Evolutionary conservation across 192 early-diverging fungal species (phyloP), one percentile per base, ranked within the genome.

Genomic region (Coemansia guatemalensis): DNA sequence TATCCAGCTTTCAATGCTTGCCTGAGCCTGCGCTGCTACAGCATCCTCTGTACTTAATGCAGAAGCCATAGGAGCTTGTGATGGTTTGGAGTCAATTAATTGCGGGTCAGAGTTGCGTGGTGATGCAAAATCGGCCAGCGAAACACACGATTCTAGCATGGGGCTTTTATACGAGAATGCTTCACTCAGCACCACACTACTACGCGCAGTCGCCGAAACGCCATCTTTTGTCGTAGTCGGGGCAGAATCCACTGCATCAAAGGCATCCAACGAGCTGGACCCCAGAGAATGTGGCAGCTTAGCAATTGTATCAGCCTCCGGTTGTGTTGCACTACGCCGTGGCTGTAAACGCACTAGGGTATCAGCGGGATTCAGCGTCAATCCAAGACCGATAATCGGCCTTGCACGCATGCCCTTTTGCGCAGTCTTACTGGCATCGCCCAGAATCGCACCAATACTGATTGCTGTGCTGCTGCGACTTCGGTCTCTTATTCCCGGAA

Each of bases 301-400:
- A 39, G 35, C 35, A 12, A 39, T 39, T 3, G 35, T 39, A 39
- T 39, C 27, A 39, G 49, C 44, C 26, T 41, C 35, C 1, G 49
- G 48, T 18, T 51, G 53, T 20, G 67, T 35, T 2, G 27, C 55
- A 49, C 54, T 30, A 23, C 65, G 32, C 2, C 66, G 60, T 14
- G 67, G 62, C 63, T 72, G 70, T n/a, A 78, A 44, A 12, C 54
- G 30, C 6, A 79, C 76, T 22, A 79, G 58, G 1, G 67, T 54
- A 29, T 79, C 76, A 18, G 71, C 67, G 0, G 76, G 76, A 23
- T 79, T 79, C 58, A 79, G 57, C 18, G 76, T 79, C 7, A 79
- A 35, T 1, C 76, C 76, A 0, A 79, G 62, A 0, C 76, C 76
- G 39, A 79, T 79, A 17, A 79, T 79, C 5, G 71, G 67, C 17